Percentiles rank a stretch among this genome's conserved stretches.
These are phyloP conservation scores for Globisporangium parvum DNA, from an alignment of 352 stramenopile genomes.

Conservation along the genomic window DNA sequence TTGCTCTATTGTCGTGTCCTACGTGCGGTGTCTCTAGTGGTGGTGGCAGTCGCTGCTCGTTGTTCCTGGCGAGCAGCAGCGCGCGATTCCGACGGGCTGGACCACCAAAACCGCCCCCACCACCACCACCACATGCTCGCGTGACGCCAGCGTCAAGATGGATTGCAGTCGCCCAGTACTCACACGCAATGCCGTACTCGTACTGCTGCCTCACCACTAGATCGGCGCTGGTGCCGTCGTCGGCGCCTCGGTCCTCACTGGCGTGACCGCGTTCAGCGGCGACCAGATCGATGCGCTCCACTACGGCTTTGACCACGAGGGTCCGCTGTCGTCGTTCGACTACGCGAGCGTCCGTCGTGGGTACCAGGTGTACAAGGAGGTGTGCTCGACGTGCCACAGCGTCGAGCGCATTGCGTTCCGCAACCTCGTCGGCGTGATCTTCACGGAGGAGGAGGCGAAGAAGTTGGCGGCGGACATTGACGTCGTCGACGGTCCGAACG, in stretches of 20 bases:
- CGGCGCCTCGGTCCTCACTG: slow-evolving; percentile 70
- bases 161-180: too few species aligned
- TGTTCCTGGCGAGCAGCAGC: background rate
- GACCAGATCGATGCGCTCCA: slow-evolving; percentile 83
- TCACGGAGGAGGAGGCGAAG: slow-evolving; percentile 92
- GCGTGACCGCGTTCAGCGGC: slow-evolving; percentile 76
- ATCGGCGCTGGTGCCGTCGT: slow-evolving; percentile 62
- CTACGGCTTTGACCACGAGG: slow-evolving; percentile 88
- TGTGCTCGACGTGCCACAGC: slow-evolving; percentile 97
- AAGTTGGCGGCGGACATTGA: slow-evolving; percentile 92
- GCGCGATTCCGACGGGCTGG: slow-evolving; percentile 21
- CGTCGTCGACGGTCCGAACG: slow-evolving; percentile 96
- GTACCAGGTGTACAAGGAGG: slow-evolving; percentile 99
- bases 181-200: too few species aligned
- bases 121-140: too few species aligned
- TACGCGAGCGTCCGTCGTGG: slow-evolving; percentile 94
- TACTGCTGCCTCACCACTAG: slow-evolving; percentile 20
- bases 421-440: slow-evolving; percentile 97
- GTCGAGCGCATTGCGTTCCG: slow-evolving; percentile 97
- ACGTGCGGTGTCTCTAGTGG: background rate
- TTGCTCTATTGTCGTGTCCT: background rate
- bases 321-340: slow-evolving; percentile 85
- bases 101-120: slow-evolving; percentile 49
- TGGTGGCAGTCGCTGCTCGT: background rate
- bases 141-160: too few species aligned